phyloP scores from a whole-genome alignment of 345 rosid species.

The Arabis hirsuta region DNA sequence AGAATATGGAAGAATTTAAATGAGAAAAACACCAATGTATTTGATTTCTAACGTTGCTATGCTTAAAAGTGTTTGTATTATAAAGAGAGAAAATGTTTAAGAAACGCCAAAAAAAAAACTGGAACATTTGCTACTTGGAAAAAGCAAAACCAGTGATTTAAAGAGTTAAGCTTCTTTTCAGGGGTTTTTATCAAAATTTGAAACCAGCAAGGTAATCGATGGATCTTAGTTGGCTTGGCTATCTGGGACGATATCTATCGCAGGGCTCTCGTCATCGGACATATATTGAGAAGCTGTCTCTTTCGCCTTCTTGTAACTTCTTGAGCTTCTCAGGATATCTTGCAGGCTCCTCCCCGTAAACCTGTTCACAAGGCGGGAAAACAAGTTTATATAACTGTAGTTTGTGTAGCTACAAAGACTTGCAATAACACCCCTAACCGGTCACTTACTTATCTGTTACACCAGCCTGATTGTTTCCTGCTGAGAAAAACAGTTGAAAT shows the following conservation, averaged over 20 bases:
- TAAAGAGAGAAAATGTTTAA: no score
- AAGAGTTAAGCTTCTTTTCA: background rate
- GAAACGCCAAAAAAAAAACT: no score
- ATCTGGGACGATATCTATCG: slow-evolving; percentile 32
- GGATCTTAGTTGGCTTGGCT: slow-evolving; percentile 25
- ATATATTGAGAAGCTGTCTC: slow-evolving; percentile 37
- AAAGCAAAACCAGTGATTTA: background rate
- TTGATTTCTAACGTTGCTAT: no score
- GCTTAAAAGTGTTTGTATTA: no score
- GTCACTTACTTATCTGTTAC: slow-evolving; percentile 26
- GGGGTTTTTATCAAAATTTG: background rate
- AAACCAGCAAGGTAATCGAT: background rate
- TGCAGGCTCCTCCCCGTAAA: slow-evolving; percentile 25
- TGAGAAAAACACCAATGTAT: no score
- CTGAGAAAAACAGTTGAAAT: slow-evolving; percentile 4
- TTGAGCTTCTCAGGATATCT: slow-evolving; percentile 42
- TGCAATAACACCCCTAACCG: background rate
- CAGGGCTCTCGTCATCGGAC: slow-evolving; percentile 13
- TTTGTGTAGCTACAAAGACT: background rate
- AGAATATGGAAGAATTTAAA: no score
- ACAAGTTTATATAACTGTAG: background rate
- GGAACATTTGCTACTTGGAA: no score
- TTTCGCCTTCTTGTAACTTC: slow-evolving; percentile 44
- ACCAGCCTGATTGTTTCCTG: slow-evolving; percentile 34
- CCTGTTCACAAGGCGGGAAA: slow-evolving; percentile 6